phyloP scores from a whole-genome alignment of 2,329 filamentous ascomycete species.

The Zymoseptoria crescenta region DNA sequence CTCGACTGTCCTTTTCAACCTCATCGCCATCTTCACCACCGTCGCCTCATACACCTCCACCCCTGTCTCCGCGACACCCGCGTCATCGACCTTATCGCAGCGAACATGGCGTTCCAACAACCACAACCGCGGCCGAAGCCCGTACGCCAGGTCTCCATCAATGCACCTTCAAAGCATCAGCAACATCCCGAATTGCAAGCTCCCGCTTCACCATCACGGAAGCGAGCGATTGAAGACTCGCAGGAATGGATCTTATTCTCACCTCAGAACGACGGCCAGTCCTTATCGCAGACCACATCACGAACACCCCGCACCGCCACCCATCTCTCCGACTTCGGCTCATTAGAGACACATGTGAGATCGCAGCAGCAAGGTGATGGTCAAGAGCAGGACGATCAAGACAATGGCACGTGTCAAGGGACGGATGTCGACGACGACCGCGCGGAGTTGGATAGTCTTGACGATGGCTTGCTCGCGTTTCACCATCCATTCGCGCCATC shows the following conservation, averaged over 20 bases:
- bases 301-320: constrained; percentile 61
- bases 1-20: background rate
- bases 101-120: constrained; percentile 19
- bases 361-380: constrained; percentile 37
- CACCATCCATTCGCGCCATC: constrained; percentile 49
- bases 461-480: constrained; percentile 86
- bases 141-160: constrained; percentile 12
- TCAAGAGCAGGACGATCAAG: constrained; percentile 37
- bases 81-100: background rate
- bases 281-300: constrained; percentile 57
- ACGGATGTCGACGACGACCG: constrained; percentile 49
- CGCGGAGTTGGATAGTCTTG: constrained; percentile 81
- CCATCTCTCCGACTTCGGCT: constrained; percentile 71
- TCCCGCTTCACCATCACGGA: constrained; percentile 31
- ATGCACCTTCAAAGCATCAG: constrained; percentile 3
- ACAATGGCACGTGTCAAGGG: constrained; percentile 35
- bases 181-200: constrained; percentile 9
- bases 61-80: background rate
- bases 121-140: constrained; percentile 16
- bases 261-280: constrained; percentile 49
- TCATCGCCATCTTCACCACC: background rate
- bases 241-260: constrained; percentile 97
- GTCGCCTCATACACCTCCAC: background rate
- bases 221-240: constrained; percentile 56
- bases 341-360: constrained; percentile 60